Conservation (phyloP, 768 basidiomycete species). For the Tylopilus vinaceipallidus region DNA sequence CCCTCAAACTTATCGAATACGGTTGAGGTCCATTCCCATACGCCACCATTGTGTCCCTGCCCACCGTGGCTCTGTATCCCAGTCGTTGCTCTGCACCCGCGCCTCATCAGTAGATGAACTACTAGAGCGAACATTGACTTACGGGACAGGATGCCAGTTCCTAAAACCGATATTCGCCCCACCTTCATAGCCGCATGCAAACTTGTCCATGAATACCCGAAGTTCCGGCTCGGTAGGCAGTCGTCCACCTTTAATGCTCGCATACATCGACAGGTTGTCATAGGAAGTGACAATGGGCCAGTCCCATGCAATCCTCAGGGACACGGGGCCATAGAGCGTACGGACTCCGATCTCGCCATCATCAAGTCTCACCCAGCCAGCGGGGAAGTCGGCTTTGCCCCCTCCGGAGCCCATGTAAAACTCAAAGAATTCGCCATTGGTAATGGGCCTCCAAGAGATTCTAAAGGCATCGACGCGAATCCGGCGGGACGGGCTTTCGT, state of each 20-base stretch:
- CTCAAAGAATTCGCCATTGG: slow-evolving; percentile 80
- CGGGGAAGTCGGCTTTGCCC: slow-evolving; percentile 36
- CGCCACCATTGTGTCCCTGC: slow-evolving; percentile 85
- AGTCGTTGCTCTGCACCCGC: slow-evolving; percentile 57
- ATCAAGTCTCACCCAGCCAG: slow-evolving; percentile 23
- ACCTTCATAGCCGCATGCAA: slow-evolving; percentile 70
- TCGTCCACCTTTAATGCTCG: slow-evolving; percentile 85
- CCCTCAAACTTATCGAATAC: slow-evolving; percentile 68
- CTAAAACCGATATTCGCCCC: slow-evolving; percentile 84
- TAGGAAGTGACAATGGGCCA: slow-evolving; percentile 89
- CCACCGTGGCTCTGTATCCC: slow-evolving; percentile 50
- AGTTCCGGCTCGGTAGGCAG: slow-evolving; percentile 91
- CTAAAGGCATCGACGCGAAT: slow-evolving; percentile 67
- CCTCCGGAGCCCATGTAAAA: slow-evolving; percentile 53
- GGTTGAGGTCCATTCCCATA: slow-evolving; percentile 98
- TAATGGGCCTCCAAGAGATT: slow-evolving; percentile 84
- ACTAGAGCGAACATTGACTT: slow-evolving; percentile 32
- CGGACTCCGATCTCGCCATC: slow-evolving; percentile 52
- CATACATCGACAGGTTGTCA: slow-evolving; percentile 76
- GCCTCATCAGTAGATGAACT: background rate
- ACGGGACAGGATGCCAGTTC: slow-evolving; percentile 95
- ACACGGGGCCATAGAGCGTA: slow-evolving; percentile 83
- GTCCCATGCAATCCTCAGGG: slow-evolving; percentile 68
- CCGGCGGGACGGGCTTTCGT: slow-evolving; percentile 70
- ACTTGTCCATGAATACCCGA: slow-evolving; percentile 71